These are phyloP conservation scores for Anthoceros angustus DNA, from an alignment of 225 moss, liverwort and hornwort species.

Conservation along the genomic window DNA sequence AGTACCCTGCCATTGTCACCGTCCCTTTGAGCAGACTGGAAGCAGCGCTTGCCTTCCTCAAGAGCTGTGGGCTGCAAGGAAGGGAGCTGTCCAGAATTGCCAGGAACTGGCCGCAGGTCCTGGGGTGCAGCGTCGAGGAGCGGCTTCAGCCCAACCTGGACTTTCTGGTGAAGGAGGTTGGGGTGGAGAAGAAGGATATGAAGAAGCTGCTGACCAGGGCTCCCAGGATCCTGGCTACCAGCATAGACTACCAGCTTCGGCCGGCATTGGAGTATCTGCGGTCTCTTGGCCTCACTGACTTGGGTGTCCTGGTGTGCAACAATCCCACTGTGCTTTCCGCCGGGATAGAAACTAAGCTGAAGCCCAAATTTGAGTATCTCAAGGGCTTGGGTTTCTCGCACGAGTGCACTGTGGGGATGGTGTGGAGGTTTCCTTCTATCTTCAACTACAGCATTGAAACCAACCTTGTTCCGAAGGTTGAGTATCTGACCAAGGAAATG, in stretches of 20 bases:
- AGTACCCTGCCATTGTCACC: constrained; percentile 42
- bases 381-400: constrained; percentile 35
- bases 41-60: constrained; percentile 33
- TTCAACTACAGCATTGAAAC: constrained; percentile 75
- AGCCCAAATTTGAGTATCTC: constrained; percentile 60
- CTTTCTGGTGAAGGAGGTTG: constrained; percentile 50
- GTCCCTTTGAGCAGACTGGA: constrained; percentile 31
- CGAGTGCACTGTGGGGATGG: constrained; percentile 34
- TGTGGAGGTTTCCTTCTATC: constrained; percentile 57
- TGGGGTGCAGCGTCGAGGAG: constrained; percentile 33
- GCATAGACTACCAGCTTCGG: constrained; percentile 48
- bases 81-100: constrained; percentile 47
- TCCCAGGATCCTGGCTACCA: constrained; percentile 38
- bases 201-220: constrained; percentile 53
- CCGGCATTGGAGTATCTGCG: constrained; percentile 48
- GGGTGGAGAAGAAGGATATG: constrained; percentile 28
- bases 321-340: constrained; percentile 62
- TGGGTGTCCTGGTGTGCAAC: constrained; percentile 39
- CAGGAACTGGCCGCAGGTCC: constrained; percentile 48
- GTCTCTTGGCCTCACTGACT: constrained; percentile 41
- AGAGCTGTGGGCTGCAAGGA: constrained; percentile 30
- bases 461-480: constrained; percentile 58
- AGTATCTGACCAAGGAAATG: constrained; percentile 52
- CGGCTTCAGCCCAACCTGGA: constrained; percentile 28
- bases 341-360: constrained; percentile 39